A percentile compares a stretch with the other conserved stretches of the same genome.
These are phyloP conservation scores for Danielia reshetovae DNA, from an alignment of 805 yeast genomes.

Conservation along the genomic window DNA sequence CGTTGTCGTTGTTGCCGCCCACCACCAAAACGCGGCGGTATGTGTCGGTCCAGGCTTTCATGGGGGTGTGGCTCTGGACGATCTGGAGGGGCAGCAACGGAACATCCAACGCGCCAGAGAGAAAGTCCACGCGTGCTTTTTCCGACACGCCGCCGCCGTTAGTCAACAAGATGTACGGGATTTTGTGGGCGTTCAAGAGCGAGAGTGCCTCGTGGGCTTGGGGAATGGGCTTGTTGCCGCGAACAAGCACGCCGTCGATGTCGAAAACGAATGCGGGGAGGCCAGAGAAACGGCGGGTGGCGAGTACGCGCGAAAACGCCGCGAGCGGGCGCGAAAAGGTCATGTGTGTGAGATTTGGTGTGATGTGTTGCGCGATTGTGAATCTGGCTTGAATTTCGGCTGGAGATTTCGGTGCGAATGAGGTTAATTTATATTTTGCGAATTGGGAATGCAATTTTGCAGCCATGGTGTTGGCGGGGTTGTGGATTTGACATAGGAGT, in stretches of 20 bases:
- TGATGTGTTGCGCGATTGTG: neutral
- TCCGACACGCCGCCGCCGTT: conserved; percentile 89
- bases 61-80: conserved; percentile 87
- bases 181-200: conserved; percentile 45
- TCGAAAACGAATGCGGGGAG: conserved; percentile 36
- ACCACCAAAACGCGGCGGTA: conserved; percentile 69
- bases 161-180: conserved; percentile 82
- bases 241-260: conserved; percentile 84
- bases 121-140: conserved; percentile 48
- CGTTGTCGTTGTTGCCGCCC: conserved; percentile 72
- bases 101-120: conserved; percentile 43
- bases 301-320: neutral
- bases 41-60: conserved; percentile 48
- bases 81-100: conserved; percentile 59
- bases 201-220: conserved; percentile 60
- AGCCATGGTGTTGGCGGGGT: too few relatives aligned
- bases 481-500: too few relatives aligned
- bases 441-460: too few relatives aligned
- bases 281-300: too few relatives aligned
- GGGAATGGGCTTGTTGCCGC: conserved; percentile 66
- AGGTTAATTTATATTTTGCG: too few relatives aligned
- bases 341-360: neutral
- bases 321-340: neutral
- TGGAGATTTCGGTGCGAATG: too few relatives aligned
- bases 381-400: neutral